Percentiles rank a stretch among this genome's conserved stretches.
phyloP scores from a whole-genome alignment of 805 yeast genomes.

The Maudiozyma bulderi region DNA sequence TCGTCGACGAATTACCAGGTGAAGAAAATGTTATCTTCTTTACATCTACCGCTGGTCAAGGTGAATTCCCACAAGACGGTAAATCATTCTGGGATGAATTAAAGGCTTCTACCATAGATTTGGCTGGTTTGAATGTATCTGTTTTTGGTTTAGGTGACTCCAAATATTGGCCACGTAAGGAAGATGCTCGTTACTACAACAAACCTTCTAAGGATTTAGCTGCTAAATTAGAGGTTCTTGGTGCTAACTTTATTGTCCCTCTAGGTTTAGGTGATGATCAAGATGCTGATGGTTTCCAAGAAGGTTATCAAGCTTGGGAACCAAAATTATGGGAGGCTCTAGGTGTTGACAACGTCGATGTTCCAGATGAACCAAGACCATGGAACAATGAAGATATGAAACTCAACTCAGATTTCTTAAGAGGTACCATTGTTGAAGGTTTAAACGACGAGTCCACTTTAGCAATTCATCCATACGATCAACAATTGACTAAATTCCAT shows the following conservation, averaged over 20 bases:
- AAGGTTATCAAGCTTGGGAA: slow-evolving; percentile 89
- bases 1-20: slow-evolving; percentile 61
- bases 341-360: slow-evolving; percentile 74
- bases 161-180: slow-evolving; percentile 94
- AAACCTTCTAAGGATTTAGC: slow-evolving; percentile 75
- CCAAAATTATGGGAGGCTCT: slow-evolving; percentile 75
- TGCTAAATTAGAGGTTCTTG: slow-evolving; percentile 55
- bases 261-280: slow-evolving; percentile 94
- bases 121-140: slow-evolving; percentile 51
- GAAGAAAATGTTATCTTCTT: slow-evolving; percentile 56
- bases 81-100: slow-evolving; percentile 66
- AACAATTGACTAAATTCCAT: slow-evolving; percentile 92
- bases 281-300: slow-evolving; percentile 89
- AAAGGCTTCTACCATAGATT: slow-evolving; percentile 52
- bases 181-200: slow-evolving; percentile 88
- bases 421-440: slow-evolving; percentile 91
- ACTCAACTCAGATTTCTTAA: slow-evolving; percentile 69
- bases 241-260: slow-evolving; percentile 63
- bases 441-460: slow-evolving; percentile 76
- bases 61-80: slow-evolving; percentile 81
- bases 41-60: slow-evolving; percentile 93
- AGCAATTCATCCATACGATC: slow-evolving; percentile 81
- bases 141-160: slow-evolving; percentile 93
- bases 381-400: slow-evolving; percentile 95
- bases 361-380: slow-evolving; percentile 85